Evolutionary conservation across 768 basidiomycete genomes (phyloP).

Genomic region (Wakefieldia striispora): DNA sequence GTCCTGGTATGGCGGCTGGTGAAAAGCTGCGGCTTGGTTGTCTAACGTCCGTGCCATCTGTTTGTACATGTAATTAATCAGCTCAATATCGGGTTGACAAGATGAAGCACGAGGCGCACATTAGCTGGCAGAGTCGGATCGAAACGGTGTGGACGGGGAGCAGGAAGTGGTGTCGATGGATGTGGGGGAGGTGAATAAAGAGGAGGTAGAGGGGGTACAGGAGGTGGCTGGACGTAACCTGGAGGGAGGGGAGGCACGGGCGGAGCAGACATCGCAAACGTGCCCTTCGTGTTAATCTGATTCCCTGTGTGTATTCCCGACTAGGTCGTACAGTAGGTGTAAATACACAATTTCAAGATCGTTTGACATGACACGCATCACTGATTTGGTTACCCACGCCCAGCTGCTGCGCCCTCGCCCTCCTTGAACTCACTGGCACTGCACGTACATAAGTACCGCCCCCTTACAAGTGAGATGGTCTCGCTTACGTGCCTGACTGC

Average conservation of each 20-base stretch:
- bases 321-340: no score
- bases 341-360: no score
- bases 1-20: slow-evolving; percentile 23
- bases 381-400: no score
- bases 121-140: slow-evolving; percentile 61
- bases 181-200: slow-evolving; percentile 27
- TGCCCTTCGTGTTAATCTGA: no score
- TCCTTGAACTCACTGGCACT: no score
- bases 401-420: no score
- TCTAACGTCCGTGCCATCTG: slow-evolving; percentile 69
- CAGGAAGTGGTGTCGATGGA: slow-evolving; percentile 56
- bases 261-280: slow-evolving; percentile 24
- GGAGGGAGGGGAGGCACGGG: slow-evolving; percentile 29
- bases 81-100: slow-evolving; percentile 6
- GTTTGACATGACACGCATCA: no score
- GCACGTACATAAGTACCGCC: no score
- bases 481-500: no score
- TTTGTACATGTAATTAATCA: slow-evolving; percentile 20
- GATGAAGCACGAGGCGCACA: slow-evolving; percentile 40
- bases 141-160: slow-evolving; percentile 63
- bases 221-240: slow-evolving; percentile 37
- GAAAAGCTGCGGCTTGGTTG: slow-evolving; percentile 36
- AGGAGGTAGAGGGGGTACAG: slow-evolving; percentile 50
- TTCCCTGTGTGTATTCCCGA: no score
- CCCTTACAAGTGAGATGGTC: no score